Percentiles rank a stretch among this genome's conserved stretches.
phyloP scores from a whole-genome alignment of 352 stramenopile species.

The Globisporangium paddicum region DNA sequence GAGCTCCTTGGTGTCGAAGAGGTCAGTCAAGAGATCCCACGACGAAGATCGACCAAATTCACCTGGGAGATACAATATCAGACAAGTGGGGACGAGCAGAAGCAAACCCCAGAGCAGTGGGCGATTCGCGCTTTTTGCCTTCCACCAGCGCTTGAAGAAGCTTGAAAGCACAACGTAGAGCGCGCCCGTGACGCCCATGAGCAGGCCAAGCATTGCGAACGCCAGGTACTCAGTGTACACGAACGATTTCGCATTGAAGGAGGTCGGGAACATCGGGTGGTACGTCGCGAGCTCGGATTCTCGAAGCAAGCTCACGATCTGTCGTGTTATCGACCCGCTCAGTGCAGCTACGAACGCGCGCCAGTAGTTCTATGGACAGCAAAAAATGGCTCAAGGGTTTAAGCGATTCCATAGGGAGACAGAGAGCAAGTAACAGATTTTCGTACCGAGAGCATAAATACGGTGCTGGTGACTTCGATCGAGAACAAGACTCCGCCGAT shows the following conservation, averaged over 20 bases:
- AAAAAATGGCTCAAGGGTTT: no score
- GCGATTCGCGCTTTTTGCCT: slow-evolving; percentile 14
- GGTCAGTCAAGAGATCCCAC: slow-evolving; percentile 23
- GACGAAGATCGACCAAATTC: slow-evolving; percentile 30
- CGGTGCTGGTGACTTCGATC: slow-evolving; percentile 85
- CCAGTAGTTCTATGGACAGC: slow-evolving; percentile 48
- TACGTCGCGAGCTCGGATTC: slow-evolving; percentile 35
- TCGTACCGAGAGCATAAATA: slow-evolving; percentile 59
- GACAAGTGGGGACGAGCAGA: slow-evolving; percentile 32
- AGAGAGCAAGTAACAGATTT: slow-evolving; percentile 2
- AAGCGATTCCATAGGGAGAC: no score
- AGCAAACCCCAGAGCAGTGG: slow-evolving; percentile 19
- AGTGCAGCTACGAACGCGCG: slow-evolving; percentile 55
- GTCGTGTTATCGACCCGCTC: slow-evolving; percentile 41
- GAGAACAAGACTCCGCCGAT: slow-evolving; percentile 90
- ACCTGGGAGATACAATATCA: slow-evolving; percentile 36
- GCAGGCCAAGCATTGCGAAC: slow-evolving; percentile 39
- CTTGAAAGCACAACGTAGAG: slow-evolving; percentile 40
- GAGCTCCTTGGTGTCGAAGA: slow-evolving; percentile 21
- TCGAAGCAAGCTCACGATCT: slow-evolving; percentile 35
- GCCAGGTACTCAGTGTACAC: slow-evolving; percentile 39
- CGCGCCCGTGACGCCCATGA: slow-evolving; percentile 44
- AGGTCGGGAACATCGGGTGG: slow-evolving; percentile 45
- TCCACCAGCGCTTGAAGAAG: slow-evolving; percentile 39
- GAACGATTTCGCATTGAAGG: slow-evolving; percentile 38